Base-by-base conservation (phyloP, 495 filamentous ascomycete species). In the Penicillium crystallinum region DNA sequence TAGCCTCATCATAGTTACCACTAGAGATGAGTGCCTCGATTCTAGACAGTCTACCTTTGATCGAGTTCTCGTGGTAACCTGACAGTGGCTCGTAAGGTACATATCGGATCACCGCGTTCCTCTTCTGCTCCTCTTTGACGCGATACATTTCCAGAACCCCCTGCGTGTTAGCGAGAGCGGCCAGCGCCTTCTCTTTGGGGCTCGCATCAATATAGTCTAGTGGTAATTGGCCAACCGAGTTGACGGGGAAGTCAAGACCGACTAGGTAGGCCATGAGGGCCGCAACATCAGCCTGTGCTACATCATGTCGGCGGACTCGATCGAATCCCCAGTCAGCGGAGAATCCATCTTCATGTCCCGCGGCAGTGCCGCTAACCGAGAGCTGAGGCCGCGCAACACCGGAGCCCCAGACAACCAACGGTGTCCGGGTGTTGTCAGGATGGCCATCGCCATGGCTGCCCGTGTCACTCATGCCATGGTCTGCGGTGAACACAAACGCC, bases 401-500 rank as follows among this genome's bases (percentile, higher is more conserved):
- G 49, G 93, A 91, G 9, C 93, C 93, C 93, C 93, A 99, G 14
- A 77, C 87, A 62, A 99, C 88, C 9, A 99, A 74, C 10, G 93
- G 93, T 19, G 93, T 99, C 25, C 93, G 79, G 2, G 93, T 99
- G 57, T 99, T 99, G 64, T 99, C 89, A 1, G 93, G 93, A 71
- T 99, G 93, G 18, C 93, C 93, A 65, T 99, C 93, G 37, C 93
- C 93, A 63, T 99, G 93, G 55, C 90, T 96, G 11, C 93, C 93
- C 87, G 88, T 95, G 71, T 99, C 95, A 63, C 88, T 96, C 92
- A 99, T 99, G 10, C 93, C 93, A 71, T 99, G 93, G 59, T 99
- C 93, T 2, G 93, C 93, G 9, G 95, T 99, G 66, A 99, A 99
- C 12, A 99, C 82, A 62, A 89, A 99, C 1, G 95, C 90, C 0